Conservation (phyloP, 2,329 filamentous ascomycete species). For the Penicillium olsonii region DNA sequence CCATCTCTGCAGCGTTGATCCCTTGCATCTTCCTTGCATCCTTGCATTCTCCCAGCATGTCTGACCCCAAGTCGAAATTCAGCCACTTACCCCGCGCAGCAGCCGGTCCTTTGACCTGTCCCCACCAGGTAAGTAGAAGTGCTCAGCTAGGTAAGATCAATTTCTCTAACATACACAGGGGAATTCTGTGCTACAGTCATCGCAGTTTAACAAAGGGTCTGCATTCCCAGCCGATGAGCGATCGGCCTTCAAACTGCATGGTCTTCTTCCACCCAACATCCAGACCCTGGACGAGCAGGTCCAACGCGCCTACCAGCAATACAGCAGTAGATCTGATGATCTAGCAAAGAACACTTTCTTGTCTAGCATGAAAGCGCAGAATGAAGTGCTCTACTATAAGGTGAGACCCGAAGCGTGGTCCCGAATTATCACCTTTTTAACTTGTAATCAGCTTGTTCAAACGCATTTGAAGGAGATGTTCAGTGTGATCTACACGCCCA, state of each 20-base stretch:
- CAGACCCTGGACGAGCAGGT: constrained; percentile 77
- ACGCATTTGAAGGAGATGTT: constrained; percentile 86
- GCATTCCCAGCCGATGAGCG: constrained; percentile 73
- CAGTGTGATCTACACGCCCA: constrained; percentile 86
- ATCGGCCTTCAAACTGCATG: constrained; percentile 67
- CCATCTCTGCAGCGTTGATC: background rate
- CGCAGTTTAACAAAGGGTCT: constrained; percentile 81
- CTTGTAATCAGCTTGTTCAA: constrained; percentile 61
- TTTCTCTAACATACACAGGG: constrained; percentile 39
- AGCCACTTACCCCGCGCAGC: background rate
- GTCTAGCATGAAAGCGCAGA: constrained; percentile 82
- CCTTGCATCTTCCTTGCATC: background rate
- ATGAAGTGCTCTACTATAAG: constrained; percentile 77
- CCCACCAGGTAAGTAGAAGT: constrained; percentile 5
- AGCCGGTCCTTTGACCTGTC: background rate
- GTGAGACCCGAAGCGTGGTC: constrained; percentile 40
- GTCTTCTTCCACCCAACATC: constrained; percentile 70
- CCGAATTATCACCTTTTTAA: background rate
- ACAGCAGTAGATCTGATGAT: constrained; percentile 61
- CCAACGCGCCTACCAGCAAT: constrained; percentile 78
- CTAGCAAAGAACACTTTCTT: constrained; percentile 87
- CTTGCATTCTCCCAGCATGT: background rate
- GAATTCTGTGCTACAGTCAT: constrained; percentile 58
- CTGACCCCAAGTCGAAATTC: constrained; percentile 8
- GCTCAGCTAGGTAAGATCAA: no score